Evolutionary conservation across 164 flowering plant species (phyloP), one percentile per base, ranked within the genome.

Genomic region (Tetrastigma voinierianum): DNA sequence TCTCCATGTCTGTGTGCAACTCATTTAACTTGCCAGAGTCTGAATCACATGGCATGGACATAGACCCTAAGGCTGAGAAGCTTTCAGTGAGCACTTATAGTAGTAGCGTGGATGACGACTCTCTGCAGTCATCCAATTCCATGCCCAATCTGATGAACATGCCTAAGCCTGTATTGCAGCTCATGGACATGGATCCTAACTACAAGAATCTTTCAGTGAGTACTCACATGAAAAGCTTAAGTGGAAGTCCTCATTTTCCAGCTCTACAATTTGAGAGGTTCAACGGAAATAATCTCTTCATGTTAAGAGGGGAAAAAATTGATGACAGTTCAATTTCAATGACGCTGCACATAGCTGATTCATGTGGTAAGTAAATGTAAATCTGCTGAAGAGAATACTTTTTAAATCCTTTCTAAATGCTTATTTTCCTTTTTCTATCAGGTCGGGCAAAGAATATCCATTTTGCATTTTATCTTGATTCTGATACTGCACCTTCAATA

Each of bases 401-500:
- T 59, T 43, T 58, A 9, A 17, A n/a, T 16, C 40, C 17, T 9
- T 40, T 18, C 56, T 63, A 15, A 47, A 9, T 55, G 40, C 40
- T 32, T 32, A 24, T 49, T 24, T 21, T 51, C 16, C 24, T 24
- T 10, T 40, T 62, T 46, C 52, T 44, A 11, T 58, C 88, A 91
- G 97, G 93, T 71, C 71, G 52, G 51, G 82, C 46, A 10, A 80
- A 81, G 63, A 80, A 83, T 58, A 78, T 92, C 17, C 83, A 90
- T 60, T 90, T 90, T 68, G 19, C 51, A 5, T 90, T 86, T 74
- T 87, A 82, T 74, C 86, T 86, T 9, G 74, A 85, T 52, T 60
- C 76, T 21, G 98, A 92, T 77, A 88, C 94, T 51, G 81, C 86
- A 23, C 52, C 66, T 13, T 80, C 90, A 25, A 81, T 92, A 3